Evolutionary conservation across 192 early-diverging fungal genomes (phyloP).

Genomic region (Backusella liffmaniae): DNA sequence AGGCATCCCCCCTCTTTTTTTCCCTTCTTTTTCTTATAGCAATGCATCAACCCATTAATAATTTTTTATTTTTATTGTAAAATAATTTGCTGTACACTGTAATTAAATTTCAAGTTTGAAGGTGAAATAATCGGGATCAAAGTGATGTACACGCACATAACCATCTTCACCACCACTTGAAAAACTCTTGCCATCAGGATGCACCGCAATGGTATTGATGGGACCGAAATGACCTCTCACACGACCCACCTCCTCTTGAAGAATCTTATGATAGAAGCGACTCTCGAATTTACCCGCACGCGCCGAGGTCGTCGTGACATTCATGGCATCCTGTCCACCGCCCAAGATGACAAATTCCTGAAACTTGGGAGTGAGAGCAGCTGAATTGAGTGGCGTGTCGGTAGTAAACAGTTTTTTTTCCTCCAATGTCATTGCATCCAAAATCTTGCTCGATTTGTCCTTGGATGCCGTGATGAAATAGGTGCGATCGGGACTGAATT

Average conservation of each 20-base stretch:
- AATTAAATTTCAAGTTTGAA: slow-evolving; percentile 75
- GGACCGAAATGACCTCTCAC: slow-evolving; percentile 99
- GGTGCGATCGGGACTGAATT: slow-evolving; percentile 84
- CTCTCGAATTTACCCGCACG: slow-evolving; percentile 97
- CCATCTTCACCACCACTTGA: slow-evolving; percentile 98
- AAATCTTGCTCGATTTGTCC: slow-evolving; percentile 89
- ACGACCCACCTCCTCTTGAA: slow-evolving; percentile 95
- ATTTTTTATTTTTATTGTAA: slow-evolving; percentile 1
- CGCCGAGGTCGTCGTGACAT: slow-evolving; percentile 88
- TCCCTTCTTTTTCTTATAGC: neutral
- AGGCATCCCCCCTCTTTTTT: neutral
- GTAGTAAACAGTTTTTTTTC: slow-evolving; percentile 83
- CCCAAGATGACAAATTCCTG: slow-evolving; percentile 86
- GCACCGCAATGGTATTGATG: slow-evolving; percentile 98
- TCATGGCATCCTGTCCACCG: slow-evolving; percentile 99
- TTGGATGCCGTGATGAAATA: slow-evolving; percentile 97
- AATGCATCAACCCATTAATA: too few relatives aligned
- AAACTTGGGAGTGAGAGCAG: slow-evolving; percentile 80
- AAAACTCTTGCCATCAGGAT: slow-evolving; percentile 92
- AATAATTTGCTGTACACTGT: neutral
- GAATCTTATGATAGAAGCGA: slow-evolving; percentile 95
- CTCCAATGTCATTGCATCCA: slow-evolving; percentile 82
- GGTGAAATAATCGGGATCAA: slow-evolving; percentile 93
- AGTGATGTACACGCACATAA: slow-evolving; percentile 94
- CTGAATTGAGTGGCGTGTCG: slow-evolving; percentile 91